These are phyloP conservation scores for Houttuynia cordata DNA, from an alignment of 164 flowering plant genomes.

Conservation along the genomic window DNA sequence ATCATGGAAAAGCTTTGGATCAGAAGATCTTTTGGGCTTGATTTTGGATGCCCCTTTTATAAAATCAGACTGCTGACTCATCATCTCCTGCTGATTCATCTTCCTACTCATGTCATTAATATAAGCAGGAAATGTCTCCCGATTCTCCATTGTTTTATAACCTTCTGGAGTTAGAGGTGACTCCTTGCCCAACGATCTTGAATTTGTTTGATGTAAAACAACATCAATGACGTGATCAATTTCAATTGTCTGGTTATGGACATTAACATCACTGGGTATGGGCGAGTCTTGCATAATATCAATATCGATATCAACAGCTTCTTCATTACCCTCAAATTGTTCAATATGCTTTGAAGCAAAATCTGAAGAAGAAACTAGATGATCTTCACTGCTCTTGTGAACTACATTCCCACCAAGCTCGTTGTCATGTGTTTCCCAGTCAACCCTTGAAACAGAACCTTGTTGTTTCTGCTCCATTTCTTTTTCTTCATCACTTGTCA, in stretches of 20 bases:
- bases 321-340: not conserved
- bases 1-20: slow-evolving; percentile 24
- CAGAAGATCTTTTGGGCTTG: slow-evolving; percentile 42
- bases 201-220: slow-evolving; percentile 16
- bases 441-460: slow-evolving; percentile 15
- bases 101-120: slow-evolving; percentile 8
- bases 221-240: slow-evolving; percentile 16
- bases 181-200: slow-evolving; percentile 19
- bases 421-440: slow-evolving; percentile 15
- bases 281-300: slow-evolving; percentile 24
- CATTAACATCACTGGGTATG: slow-evolving; percentile 12
- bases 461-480: slow-evolving; percentile 31
- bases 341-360: slow-evolving; percentile 1
- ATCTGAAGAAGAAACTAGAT: slow-evolving; percentile 10
- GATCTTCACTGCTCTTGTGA: slow-evolving; percentile 26
- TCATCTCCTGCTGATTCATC: slow-evolving; percentile 8
- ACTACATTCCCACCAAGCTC: slow-evolving; percentile 19
- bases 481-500: slow-evolving; percentile 79
- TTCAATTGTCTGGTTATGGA: slow-evolving; percentile 18
- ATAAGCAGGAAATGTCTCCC: slow-evolving; percentile 22
- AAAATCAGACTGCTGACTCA: slow-evolving; percentile 29
- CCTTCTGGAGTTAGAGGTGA: slow-evolving; percentile 18
- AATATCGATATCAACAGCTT: slow-evolving; percentile 10
- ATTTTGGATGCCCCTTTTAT: slow-evolving; percentile 22
- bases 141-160: slow-evolving; percentile 22